These are phyloP conservation scores for Claviceps citrina DNA, from an alignment of 2,329 filamentous ascomycete genomes.

Conservation along the genomic window DNA sequence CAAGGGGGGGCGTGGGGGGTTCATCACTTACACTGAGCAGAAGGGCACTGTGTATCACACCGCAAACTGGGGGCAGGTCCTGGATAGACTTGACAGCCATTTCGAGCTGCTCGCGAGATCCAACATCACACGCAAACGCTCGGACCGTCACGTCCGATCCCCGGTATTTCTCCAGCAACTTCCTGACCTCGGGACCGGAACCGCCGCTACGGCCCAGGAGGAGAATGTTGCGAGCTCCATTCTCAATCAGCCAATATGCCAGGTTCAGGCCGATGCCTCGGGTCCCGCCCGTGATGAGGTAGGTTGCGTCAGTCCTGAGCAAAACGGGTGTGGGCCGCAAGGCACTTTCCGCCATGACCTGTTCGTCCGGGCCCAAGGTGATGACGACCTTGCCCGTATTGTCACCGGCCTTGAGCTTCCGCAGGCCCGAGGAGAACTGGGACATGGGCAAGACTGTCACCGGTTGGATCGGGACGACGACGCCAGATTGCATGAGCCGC, in stretches of 20 bases:
- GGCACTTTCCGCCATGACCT: conserved; percentile 5
- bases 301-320: conserved; percentile 4
- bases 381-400: conserved; percentile 28
- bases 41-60: conserved; percentile 20
- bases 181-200: conserved; percentile 4
- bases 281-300: conserved; percentile 5
- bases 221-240: conserved; percentile 3
- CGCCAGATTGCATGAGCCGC: conserved; percentile 2
- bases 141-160: conserved; percentile 16
- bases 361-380: conserved; percentile 8
- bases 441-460: conserved; percentile 11
- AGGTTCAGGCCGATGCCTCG: conserved; percentile 4
- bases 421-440: conserved; percentile 22
- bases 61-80: conserved; percentile 12
- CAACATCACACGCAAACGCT: conserved; percentile 26
- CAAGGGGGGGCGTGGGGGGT: not conserved
- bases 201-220: conserved; percentile 2
- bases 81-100: conserved; percentile 1
- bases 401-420: conserved; percentile 23
- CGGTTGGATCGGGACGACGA: conserved; percentile 3
- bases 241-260: conserved; percentile 4
- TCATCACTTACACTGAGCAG: conserved; percentile 15
- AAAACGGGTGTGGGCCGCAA: not conserved
- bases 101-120: conserved; percentile 12
- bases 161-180: conserved; percentile 2